Conservation (phyloP, 2,329 filamentous ascomycete genomes). For the Ophiostoma piceae region DNA sequence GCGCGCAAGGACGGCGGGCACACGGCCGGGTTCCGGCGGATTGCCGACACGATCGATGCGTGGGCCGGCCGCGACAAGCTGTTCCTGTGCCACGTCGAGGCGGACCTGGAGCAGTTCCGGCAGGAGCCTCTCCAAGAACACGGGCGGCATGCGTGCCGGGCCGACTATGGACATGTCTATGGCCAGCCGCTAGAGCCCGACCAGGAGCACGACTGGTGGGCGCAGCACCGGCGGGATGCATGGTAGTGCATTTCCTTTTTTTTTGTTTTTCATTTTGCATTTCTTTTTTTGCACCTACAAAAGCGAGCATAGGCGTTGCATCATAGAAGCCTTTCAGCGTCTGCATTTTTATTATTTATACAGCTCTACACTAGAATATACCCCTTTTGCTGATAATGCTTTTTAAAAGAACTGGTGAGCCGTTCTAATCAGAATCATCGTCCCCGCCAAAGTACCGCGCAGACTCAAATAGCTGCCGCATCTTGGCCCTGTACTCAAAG, state of each 20-base stretch:
- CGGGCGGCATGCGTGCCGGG: not conserved
- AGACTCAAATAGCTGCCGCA: slow-evolving; percentile 72
- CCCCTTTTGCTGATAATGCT: not conserved
- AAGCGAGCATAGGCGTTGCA: not conserved
- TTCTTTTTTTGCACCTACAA: not conserved
- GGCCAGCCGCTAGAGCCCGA: not conserved
- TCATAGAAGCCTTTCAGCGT: too few relatives aligned
- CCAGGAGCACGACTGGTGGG: slow-evolving; percentile 1
- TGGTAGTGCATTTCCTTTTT: not conserved
- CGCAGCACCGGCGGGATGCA: not conserved
- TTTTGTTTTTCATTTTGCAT: not conserved
- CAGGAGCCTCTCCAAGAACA: slow-evolving; percentile 11
- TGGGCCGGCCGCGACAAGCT: slow-evolving; percentile 55
- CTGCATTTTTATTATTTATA: too few relatives aligned
- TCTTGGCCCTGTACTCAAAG: slow-evolving; percentile 59
- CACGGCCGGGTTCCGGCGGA: slow-evolving; percentile 54
- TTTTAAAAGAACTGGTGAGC: too few relatives aligned
- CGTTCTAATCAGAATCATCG: slow-evolving; percentile 12
- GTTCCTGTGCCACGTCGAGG: slow-evolving; percentile 55
- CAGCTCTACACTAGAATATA: not conserved
- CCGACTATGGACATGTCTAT: not conserved
- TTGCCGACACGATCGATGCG: slow-evolving; percentile 55
- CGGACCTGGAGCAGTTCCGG: slow-evolving; percentile 43
- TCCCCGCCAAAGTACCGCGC: slow-evolving; percentile 52
- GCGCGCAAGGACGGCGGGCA: slow-evolving; percentile 54